phyloP scores from a whole-genome alignment of 2,329 filamentous ascomycete species.

The Talaromyces funiculosus region DNA sequence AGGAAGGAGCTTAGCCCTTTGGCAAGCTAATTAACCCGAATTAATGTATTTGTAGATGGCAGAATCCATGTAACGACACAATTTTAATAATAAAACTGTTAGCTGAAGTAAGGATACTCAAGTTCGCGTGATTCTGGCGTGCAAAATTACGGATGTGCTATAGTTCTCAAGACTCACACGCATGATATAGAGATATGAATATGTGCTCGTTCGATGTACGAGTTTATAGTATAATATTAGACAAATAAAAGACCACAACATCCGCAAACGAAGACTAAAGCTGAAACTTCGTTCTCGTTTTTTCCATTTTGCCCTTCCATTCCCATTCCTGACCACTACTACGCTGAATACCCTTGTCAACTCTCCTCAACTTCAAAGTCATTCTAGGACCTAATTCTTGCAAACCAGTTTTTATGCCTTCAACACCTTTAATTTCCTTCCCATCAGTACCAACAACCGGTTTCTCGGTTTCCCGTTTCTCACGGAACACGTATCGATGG shows the following conservation, averaged over 20 bases:
- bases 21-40: slow-evolving; percentile 13
- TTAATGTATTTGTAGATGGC: slow-evolving; percentile 19
- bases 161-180: neutral
- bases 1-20: slow-evolving; percentile 20
- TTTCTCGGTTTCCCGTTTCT: slow-evolving; percentile 83
- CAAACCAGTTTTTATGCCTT: slow-evolving; percentile 77
- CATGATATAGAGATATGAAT: neutral
- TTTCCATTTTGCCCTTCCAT: slow-evolving; percentile 95
- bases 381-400: slow-evolving; percentile 84
- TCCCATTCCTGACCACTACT: slow-evolving; percentile 82
- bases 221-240: neutral
- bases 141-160: neutral
- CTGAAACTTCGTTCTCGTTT: slow-evolving; percentile 87
- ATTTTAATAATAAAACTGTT: slow-evolving; percentile 1
- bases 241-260: neutral
- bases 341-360: slow-evolving; percentile 81
- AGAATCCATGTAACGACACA: slow-evolving; percentile 17
- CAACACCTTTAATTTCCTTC: slow-evolving; percentile 74
- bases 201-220: neutral
- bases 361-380: slow-evolving; percentile 80
- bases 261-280: slow-evolving; percentile 50
- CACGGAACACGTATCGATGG: slow-evolving; percentile 87
- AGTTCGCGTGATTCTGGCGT: neutral
- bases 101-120: neutral
- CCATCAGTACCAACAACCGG: slow-evolving; percentile 76